phyloP scores from a whole-genome alignment of 257 asterid species.

The Rauvolfia tetraphylla region DNA sequence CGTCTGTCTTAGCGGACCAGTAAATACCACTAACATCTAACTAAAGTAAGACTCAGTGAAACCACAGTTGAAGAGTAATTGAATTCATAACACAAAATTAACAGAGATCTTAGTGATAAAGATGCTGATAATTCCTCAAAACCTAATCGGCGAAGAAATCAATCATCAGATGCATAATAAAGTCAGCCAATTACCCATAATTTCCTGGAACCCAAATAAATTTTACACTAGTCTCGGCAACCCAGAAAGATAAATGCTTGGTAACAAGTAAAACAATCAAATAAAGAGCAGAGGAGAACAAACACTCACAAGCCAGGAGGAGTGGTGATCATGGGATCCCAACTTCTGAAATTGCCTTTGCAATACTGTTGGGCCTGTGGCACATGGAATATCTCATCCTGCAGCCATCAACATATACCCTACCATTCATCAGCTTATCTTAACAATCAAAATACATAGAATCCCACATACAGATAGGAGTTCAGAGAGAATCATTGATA shows the following conservation, averaged over 20 bases:
- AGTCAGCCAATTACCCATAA: not conserved
- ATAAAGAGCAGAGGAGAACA: conserved; percentile 1
- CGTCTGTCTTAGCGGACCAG: not conserved
- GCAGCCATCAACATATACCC: conserved; percentile 22
- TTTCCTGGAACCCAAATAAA: not conserved
- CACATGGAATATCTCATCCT: conserved; percentile 96
- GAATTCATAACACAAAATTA: not conserved
- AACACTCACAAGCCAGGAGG: conserved; percentile 92
- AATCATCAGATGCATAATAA: not conserved
- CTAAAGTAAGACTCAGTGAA: not conserved
- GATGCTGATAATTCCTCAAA: not conserved
- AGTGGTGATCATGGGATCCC: conserved; percentile 99
- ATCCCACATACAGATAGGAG: not conserved
- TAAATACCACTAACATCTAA: not conserved
- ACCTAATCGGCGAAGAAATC: not conserved
- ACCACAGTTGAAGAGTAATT: not conserved
- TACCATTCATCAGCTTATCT: conserved; percentile 15
- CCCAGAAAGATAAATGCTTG: not conserved
- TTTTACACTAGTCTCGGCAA: not conserved
- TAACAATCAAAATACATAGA: not conserved
- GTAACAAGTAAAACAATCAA: not conserved
- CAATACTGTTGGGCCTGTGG: conserved; percentile 89
- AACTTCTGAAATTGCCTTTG: conserved; percentile 69
- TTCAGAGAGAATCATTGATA: not conserved
- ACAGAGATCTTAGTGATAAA: not conserved